Evolutionary conservation across 768 basidiomycete species (phyloP).

Genomic region (Dacryopinax primogenitus): DNA sequence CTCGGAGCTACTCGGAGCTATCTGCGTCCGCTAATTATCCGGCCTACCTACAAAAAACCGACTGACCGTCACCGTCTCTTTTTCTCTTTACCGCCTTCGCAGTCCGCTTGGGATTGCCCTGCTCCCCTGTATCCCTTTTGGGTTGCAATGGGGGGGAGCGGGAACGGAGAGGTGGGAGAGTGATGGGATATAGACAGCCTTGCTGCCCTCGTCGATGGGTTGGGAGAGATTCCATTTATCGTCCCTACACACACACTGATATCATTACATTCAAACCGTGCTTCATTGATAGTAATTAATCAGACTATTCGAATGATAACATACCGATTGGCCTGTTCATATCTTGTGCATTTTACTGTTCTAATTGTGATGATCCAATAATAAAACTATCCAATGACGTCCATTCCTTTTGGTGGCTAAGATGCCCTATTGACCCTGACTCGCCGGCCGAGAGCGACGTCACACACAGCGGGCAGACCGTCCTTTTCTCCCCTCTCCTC

Average conservation of each 20-base stretch:
- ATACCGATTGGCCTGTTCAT: too few species aligned
- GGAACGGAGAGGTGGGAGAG: constrained; percentile 9
- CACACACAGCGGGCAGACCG: too few species aligned
- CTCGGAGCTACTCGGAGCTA: neutral
- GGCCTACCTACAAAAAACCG: neutral
- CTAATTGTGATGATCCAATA: too few species aligned
- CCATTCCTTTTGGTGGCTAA: too few species aligned
- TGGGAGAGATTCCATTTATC: neutral
- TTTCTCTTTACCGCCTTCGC: neutral
- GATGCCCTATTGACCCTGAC: too few species aligned
- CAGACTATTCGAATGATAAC: too few species aligned
- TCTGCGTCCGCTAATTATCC: neutral
- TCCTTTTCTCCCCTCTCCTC: too few species aligned
- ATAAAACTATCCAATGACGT: too few species aligned
- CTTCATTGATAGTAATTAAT: too few species aligned
- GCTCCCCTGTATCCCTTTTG: neutral
- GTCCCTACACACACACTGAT: neutral
- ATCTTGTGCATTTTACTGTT: too few species aligned
- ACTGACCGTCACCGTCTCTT: neutral
- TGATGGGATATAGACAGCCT: constrained; percentile 4
- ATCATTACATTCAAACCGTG: too few species aligned
- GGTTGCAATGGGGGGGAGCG: neutral
- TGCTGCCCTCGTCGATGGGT: neutral
- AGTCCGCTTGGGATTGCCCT: constrained; percentile 4
- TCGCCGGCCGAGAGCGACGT: too few species aligned